These are phyloP conservation scores for Ganoderma resinaceum DNA, from an alignment of 1,284 basidiomycete genomes.

Conservation along the genomic window DNA sequence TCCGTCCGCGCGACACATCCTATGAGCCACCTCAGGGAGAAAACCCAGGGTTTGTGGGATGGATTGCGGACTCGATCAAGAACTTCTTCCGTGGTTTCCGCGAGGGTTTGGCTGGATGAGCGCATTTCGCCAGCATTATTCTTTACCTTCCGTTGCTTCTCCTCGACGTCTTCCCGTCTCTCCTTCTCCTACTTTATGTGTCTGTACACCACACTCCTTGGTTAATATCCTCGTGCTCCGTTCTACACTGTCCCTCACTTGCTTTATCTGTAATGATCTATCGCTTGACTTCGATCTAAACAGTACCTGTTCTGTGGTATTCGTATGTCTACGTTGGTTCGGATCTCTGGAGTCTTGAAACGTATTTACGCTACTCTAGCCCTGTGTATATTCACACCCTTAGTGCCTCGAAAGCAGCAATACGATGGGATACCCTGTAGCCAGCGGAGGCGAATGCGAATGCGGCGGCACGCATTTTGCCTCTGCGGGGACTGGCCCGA, in stretches of 20 bases:
- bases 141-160: not conserved
- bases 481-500: not conserved
- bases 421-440: conserved; percentile 21
- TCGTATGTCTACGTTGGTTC: not conserved
- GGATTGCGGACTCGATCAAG: conserved; percentile 67
- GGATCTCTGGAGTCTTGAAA: conserved; percentile 3
- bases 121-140: not conserved
- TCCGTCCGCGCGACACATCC: conserved; percentile 56
- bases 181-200: not conserved
- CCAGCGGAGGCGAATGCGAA: conserved; percentile 4
- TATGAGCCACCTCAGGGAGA: conserved; percentile 53
- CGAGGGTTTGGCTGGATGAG: conserved; percentile 52
- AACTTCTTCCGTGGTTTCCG: conserved; percentile 70
- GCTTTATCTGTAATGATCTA: conserved; percentile 4
- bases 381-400: conserved; percentile 16
- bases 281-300: not conserved
- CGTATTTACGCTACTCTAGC: conserved; percentile 10
- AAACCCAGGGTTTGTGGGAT: conserved; percentile 53
- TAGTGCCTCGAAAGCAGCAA: conserved; percentile 5
- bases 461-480: conserved; percentile 10
- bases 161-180: not conserved
- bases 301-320: not conserved
- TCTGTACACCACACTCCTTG: conserved; percentile 21
- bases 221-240: not conserved
- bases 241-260: conserved; percentile 9